phyloP scores from a whole-genome alignment of 441 rosid genomes.

The Adansonia rubrostipa region DNA sequence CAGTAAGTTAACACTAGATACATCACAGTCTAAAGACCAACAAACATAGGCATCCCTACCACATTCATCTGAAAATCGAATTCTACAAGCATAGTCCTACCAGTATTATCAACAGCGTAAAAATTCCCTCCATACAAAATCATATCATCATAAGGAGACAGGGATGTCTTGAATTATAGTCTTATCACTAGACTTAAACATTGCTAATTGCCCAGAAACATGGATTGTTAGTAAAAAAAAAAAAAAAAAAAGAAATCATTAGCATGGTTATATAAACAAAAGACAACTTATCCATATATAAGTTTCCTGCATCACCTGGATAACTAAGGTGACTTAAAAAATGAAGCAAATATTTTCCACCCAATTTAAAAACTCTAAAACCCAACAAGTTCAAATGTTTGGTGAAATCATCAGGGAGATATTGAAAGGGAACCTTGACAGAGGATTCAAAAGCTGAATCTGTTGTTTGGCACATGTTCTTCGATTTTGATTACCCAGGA shows the following conservation, averaged over 20 bases:
- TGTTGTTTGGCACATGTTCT: conserved; percentile 32
- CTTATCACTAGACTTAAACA: conserved; percentile 58
- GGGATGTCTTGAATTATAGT: conserved; percentile 69
- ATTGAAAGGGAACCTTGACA: conserved; percentile 41
- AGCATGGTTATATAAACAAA: conserved; percentile 40
- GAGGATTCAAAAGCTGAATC: conserved; percentile 62
- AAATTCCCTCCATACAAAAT: conserved; percentile 57
- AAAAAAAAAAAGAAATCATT: conserved; percentile 34
- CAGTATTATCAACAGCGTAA: conserved; percentile 73
- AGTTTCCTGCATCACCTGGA: conserved; percentile 40
- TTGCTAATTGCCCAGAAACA: conserved; percentile 80
- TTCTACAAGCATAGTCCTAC: conserved; percentile 69
- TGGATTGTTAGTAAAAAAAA: conserved; percentile 71
- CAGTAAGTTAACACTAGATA: background rate
- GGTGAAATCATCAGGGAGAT: conserved; percentile 49
- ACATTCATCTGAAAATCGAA: conserved; percentile 35
- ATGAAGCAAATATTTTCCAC: conserved; percentile 70
- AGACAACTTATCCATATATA: conserved; percentile 38
- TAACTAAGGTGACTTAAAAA: conserved; percentile 41
- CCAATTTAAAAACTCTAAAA: conserved; percentile 56
- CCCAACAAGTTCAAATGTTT: conserved; percentile 47
- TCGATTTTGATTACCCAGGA: conserved; percentile 74
- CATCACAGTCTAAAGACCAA: conserved; percentile 41
- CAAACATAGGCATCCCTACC: conserved; percentile 63
- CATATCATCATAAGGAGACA: conserved; percentile 83